These are phyloP conservation scores for Fraxinus sp. DNA, from an alignment of 305 asterid species.

Conservation along the genomic window DNA sequence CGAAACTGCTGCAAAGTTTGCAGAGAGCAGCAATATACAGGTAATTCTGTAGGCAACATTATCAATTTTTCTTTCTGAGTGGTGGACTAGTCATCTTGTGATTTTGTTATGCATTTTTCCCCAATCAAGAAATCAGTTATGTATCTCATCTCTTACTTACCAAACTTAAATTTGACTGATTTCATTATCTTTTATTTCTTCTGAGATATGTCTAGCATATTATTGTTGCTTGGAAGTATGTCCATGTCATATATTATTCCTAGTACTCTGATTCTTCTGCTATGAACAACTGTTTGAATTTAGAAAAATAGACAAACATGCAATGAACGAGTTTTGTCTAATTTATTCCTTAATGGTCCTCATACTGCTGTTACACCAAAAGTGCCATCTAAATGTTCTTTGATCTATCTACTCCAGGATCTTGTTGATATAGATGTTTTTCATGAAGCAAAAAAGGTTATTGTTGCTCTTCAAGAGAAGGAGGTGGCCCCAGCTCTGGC, in stretches of 20 bases:
- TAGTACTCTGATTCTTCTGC: not conserved
- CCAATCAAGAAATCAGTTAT: not conserved
- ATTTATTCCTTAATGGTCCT: conserved; percentile 7
- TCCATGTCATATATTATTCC: not conserved
- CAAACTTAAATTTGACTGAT: not conserved
- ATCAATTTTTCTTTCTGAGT: not conserved
- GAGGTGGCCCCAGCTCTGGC: conserved; percentile 89
- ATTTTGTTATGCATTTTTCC: conserved; percentile 1
- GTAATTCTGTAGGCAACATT: conserved; percentile 32
- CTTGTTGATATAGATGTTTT: conserved; percentile 93
- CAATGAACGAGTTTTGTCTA: conserved; percentile 5
- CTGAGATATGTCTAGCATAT: not conserved
- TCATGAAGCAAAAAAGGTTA: conserved; percentile 85
- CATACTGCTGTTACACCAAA: conserved; percentile 12
- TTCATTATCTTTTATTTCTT: not conserved
- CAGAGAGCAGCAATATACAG: conserved; percentile 81
- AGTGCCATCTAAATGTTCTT: conserved; percentile 18
- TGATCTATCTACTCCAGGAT: conserved; percentile 53
- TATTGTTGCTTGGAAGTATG: conserved; percentile 11
- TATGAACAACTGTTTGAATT: conserved; percentile 11
- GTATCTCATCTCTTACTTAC: not conserved
- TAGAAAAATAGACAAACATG: conserved; percentile 12
- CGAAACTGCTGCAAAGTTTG: conserved; percentile 80
- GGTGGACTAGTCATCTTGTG: conserved; percentile 4
- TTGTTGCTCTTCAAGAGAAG: conserved; percentile 87